These are phyloP conservation scores for Dactylorhiza incarnata DNA, from an alignment of 106 monocot genomes.

Conservation along the genomic window DNA sequence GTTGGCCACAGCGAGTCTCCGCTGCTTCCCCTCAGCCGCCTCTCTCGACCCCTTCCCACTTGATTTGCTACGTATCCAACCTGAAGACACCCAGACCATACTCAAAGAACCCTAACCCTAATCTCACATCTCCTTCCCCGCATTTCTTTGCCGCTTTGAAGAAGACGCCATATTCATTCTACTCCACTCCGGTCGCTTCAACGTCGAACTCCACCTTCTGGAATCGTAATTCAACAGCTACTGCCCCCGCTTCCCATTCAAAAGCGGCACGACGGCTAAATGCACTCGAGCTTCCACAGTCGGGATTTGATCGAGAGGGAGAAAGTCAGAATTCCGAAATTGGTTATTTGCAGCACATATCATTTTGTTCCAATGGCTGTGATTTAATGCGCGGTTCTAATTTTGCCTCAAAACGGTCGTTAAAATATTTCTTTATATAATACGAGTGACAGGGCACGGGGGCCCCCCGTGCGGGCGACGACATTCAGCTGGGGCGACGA, in stretches of 20 bases:
- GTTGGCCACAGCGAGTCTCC: constrained; percentile 7
- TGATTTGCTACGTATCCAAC: constrained; percentile 46
- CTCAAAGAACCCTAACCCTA: constrained; percentile 21
- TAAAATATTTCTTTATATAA: too few relatives aligned
- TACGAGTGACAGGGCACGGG: too few relatives aligned
- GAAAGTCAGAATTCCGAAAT: too few relatives aligned
- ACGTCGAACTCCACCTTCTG: background rate
- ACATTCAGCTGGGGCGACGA: too few relatives aligned
- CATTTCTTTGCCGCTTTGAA: constrained; percentile 40
- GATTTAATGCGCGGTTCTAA: too few relatives aligned
- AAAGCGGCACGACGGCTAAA: constrained; percentile 33
- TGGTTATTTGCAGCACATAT: too few relatives aligned
- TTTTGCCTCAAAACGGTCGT: too few relatives aligned
- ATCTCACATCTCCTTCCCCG: constrained; percentile 10
- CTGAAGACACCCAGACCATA: constrained; percentile 25
- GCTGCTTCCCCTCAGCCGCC: constrained; percentile 6
- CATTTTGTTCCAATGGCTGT: too few relatives aligned
- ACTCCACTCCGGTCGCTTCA: background rate
- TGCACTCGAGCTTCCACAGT: constrained; percentile 48
- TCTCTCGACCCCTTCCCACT: constrained; percentile 9
- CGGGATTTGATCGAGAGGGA: too few relatives aligned
- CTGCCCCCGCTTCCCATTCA: constrained; percentile 1
- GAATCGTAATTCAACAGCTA: constrained; percentile 3
- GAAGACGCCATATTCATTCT: constrained; percentile 21
- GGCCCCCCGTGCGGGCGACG: too few relatives aligned